Conservation (phyloP, 202 grass and related monocot genomes). For the Schoenoplectus triqueter region DNA sequence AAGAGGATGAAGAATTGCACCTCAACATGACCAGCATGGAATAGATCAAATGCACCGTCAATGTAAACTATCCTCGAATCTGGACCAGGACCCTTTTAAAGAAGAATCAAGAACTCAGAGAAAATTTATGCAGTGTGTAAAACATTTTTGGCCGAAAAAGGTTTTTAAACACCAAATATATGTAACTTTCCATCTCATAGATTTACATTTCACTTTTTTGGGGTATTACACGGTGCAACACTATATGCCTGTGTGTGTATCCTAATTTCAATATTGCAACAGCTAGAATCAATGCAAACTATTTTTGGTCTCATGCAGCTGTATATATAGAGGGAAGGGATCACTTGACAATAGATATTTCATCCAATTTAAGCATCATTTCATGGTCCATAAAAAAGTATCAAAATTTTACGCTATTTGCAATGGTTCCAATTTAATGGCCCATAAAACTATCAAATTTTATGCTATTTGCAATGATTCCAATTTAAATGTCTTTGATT, state of each 20-base stretch:
- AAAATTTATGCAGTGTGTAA: slow-evolving; percentile 9
- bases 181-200: not conserved
- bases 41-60: slow-evolving; percentile 96
- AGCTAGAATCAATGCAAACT: not conserved
- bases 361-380: too few relatives aligned
- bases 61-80: slow-evolving; percentile 95
- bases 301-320: not conserved
- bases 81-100: slow-evolving; percentile 72
- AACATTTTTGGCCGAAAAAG: not conserved
- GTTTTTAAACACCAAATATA: slow-evolving; percentile 10
- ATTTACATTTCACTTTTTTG: not conserved
- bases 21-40: slow-evolving; percentile 99
- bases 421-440: too few relatives aligned
- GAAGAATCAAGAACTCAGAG: slow-evolving; percentile 42
- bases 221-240: not conserved
- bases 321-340: not conserved
- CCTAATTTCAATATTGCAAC: not conserved
- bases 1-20: slow-evolving; percentile 38
- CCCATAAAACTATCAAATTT: too few relatives aligned
- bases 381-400: too few relatives aligned
- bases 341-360: too few relatives aligned
- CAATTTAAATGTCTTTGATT: too few relatives aligned
- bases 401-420: too few relatives aligned
- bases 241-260: not conserved
- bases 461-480: too few relatives aligned